Evolutionary conservation across 1,284 basidiomycete species (phyloP).

Genomic region (Rhizoctonia solani): DNA sequence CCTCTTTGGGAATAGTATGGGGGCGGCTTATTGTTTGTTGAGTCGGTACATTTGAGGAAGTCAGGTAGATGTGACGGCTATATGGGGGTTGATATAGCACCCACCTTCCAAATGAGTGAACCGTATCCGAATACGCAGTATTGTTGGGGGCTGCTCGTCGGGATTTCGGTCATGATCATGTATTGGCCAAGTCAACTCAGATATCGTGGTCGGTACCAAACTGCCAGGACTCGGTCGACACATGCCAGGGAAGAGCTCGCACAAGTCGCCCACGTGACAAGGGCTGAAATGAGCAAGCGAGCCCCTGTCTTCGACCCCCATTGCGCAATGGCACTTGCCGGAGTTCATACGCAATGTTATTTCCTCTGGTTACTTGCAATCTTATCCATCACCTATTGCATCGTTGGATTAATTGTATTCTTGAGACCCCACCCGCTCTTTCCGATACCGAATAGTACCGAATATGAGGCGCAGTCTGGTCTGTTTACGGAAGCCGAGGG

Average conservation of each 20-base stretch:
- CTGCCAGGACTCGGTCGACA: too few species aligned
- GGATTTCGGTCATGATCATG: background rate
- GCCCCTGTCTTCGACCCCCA: constrained; percentile 25
- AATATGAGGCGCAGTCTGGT: constrained; percentile 19
- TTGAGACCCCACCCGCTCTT: constrained; percentile 23
- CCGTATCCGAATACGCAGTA: constrained; percentile 82
- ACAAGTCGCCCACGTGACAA: constrained; percentile 31
- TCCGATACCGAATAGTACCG: constrained; percentile 18
- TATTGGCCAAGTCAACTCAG: constrained; percentile 16
- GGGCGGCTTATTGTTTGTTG: constrained; percentile 25
- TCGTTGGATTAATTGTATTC: constrained; percentile 11
- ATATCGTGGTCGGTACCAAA: constrained; percentile 17
- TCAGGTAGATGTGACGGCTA: constrained; percentile 23
- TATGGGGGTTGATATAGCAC: constrained; percentile 15
- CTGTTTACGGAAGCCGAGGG: constrained; percentile 3
- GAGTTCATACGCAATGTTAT: background rate
- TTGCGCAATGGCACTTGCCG: constrained; percentile 26
- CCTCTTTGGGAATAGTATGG: constrained; percentile 14
- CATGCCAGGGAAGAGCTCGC: background rate
- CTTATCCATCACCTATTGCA: constrained; percentile 6
- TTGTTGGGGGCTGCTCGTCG: constrained; percentile 3
- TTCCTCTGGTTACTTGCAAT: constrained; percentile 10
- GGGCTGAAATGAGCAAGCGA: background rate
- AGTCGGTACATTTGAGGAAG: constrained; percentile 15
- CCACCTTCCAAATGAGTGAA: constrained; percentile 79